These are phyloP conservation scores for Discostella stelligeroides DNA, from an alignment of 108 stramenopile species.

Conservation along the genomic window DNA sequence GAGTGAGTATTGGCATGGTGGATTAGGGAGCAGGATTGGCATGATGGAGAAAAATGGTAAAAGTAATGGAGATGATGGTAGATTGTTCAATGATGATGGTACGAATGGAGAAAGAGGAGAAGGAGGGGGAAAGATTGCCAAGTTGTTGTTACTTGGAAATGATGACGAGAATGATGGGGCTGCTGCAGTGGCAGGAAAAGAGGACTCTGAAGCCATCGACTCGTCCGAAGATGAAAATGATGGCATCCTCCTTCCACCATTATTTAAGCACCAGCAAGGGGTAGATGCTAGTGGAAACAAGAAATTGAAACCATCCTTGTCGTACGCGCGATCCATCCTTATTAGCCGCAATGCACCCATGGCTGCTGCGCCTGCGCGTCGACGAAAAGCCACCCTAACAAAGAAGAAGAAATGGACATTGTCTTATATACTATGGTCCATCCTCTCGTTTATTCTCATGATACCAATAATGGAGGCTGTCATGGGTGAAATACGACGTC, in stretches of 20 bases:
- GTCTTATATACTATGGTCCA: neutral
- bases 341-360: neutral
- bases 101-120: too few species aligned
- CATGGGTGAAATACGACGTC: neutral
- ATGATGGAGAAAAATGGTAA: slow-evolving; percentile 4
- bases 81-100: slow-evolving; percentile 21
- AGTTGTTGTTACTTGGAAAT: slow-evolving; percentile 9
- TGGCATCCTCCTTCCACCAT: neutral
- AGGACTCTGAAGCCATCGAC: neutral
- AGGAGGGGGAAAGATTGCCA: too few species aligned
- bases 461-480: neutral
- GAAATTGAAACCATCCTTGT: neutral
- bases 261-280: neutral
- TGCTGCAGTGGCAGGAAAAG: neutral
- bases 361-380: neutral
- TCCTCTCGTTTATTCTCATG: neutral
- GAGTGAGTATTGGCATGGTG: slow-evolving; percentile 44
- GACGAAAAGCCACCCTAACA: neutral
- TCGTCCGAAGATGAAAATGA: neutral
- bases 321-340: neutral
- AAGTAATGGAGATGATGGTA: slow-evolving; percentile 22
- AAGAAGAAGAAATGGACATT: neutral
- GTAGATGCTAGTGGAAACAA: neutral
- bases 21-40: slow-evolving; percentile 10
- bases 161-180: slow-evolving; percentile 3